A percentile compares a stretch with the other conserved stretches of the same genome.
Evolutionary conservation across 2,329 filamentous ascomycete genomes (phyloP).

Genomic region (Clarireedia paspali): DNA sequence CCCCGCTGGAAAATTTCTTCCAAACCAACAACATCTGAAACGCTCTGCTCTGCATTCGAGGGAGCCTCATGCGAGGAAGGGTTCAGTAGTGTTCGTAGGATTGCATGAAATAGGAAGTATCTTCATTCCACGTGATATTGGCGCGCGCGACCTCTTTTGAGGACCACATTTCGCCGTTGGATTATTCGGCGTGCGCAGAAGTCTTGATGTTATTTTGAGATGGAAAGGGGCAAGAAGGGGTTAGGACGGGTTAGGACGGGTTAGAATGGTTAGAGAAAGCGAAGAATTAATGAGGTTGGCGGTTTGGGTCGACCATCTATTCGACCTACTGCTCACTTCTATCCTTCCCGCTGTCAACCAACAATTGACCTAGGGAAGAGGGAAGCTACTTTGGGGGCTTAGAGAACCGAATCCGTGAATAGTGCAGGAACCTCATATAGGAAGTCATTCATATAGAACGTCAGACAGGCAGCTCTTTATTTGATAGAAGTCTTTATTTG

Average conservation of each 20-base stretch:
- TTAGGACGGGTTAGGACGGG: neutral
- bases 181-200: neutral
- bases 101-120: neutral
- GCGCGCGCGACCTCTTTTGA: constrained; percentile 2
- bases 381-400: neutral
- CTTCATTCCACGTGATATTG: neutral
- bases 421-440: too few species aligned
- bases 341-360: neutral
- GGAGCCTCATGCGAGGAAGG: constrained; percentile 2
- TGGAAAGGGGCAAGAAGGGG: neutral
- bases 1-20: neutral
- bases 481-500: too few species aligned
- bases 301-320: neutral
- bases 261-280: too few species aligned
- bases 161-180: neutral
- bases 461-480: too few species aligned
- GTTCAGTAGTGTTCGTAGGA: neutral
- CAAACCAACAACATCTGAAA: neutral
- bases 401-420: too few species aligned
- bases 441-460: too few species aligned
- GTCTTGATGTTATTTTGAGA: neutral
- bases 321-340: neutral
- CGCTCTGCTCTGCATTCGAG: neutral
- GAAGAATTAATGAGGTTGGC: neutral
- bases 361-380: neutral